A percentile compares a stretch with the other conserved stretches of the same genome.
These are phyloP conservation scores for Naumovozyma baii DNA, from an alignment of 805 yeast species.

Conservation along the genomic window DNA sequence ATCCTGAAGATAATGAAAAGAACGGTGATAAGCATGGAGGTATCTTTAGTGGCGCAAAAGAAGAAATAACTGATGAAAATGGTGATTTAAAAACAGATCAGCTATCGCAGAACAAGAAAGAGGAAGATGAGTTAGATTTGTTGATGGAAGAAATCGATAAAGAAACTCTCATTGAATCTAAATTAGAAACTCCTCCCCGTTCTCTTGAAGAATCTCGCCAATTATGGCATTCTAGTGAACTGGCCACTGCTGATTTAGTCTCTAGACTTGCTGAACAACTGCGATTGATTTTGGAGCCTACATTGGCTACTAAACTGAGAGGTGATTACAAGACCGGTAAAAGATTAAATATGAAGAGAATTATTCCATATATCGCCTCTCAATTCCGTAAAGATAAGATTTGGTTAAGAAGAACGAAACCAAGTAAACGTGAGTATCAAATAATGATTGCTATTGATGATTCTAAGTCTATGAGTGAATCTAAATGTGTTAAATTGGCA, in stretches of 20 bases:
- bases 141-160: constrained; percentile 28
- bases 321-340: constrained; percentile 98
- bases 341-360: constrained; percentile 91
- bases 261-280: constrained; percentile 86
- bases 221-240: constrained; percentile 75
- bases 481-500: constrained; percentile 81
- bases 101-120: constrained; percentile 14
- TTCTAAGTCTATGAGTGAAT: constrained; percentile 94
- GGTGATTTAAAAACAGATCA: constrained; percentile 3
- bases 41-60: too few relatives aligned
- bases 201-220: constrained; percentile 57
- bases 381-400: constrained; percentile 96
- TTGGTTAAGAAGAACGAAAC: constrained; percentile 95
- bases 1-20: constrained; percentile 28
- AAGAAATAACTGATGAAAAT: constrained; percentile 27
- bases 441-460: constrained; percentile 96
- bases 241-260: constrained; percentile 79
- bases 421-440: constrained; percentile 94
- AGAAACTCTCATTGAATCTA: constrained; percentile 24
- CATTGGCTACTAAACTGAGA: constrained; percentile 83
- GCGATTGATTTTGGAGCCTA: constrained; percentile 87
- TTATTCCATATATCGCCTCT: constrained; percentile 95
- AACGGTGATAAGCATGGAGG: constrained; percentile 43
- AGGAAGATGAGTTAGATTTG: constrained; percentile 26
- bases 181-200: constrained; percentile 36